These are phyloP conservation scores for Kockovaella imperatae DNA, from an alignment of 768 basidiomycete genomes.

Conservation along the genomic window DNA sequence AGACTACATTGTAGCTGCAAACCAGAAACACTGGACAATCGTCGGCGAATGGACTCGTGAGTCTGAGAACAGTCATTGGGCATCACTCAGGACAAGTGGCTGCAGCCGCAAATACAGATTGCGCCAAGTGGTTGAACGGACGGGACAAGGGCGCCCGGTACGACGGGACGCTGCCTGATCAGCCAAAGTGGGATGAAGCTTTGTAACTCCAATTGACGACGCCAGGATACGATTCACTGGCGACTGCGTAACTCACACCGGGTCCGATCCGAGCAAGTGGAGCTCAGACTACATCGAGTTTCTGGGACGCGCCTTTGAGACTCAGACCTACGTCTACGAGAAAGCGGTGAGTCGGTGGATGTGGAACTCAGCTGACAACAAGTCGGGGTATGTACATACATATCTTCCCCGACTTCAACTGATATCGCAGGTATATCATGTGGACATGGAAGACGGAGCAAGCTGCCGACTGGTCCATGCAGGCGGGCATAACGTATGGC, in stretches of 20 bases:
- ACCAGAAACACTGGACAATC: constrained; percentile 64
- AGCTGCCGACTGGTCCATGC: constrained; percentile 41
- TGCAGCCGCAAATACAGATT: constrained; percentile 45
- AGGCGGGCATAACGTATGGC: constrained; percentile 38
- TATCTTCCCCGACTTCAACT: neutral
- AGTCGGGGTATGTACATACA: neutral
- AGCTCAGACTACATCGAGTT: constrained; percentile 54
- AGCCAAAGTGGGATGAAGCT: constrained; percentile 14
- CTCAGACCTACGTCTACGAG: constrained; percentile 68
- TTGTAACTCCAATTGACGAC: constrained; percentile 43
- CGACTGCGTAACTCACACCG: constrained; percentile 65
- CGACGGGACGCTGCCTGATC: constrained; percentile 46
- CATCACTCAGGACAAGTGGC: neutral
- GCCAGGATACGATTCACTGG: constrained; percentile 62
- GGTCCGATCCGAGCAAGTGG: constrained; percentile 53
- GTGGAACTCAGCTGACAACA: no score
- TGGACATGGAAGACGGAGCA: constrained; percentile 45
- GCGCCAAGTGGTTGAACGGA: constrained; percentile 72
- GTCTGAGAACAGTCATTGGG: constrained; percentile 1
- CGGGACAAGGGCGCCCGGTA: constrained; percentile 63
- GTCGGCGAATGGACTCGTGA: constrained; percentile 75
- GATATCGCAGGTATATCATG: constrained; percentile 16
- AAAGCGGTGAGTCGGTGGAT: constrained; percentile 44
- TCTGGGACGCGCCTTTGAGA: constrained; percentile 62
- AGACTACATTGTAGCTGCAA: constrained; percentile 19